Conservation (phyloP, 768 basidiomycete species). For the Mrakia gelida region DNA sequence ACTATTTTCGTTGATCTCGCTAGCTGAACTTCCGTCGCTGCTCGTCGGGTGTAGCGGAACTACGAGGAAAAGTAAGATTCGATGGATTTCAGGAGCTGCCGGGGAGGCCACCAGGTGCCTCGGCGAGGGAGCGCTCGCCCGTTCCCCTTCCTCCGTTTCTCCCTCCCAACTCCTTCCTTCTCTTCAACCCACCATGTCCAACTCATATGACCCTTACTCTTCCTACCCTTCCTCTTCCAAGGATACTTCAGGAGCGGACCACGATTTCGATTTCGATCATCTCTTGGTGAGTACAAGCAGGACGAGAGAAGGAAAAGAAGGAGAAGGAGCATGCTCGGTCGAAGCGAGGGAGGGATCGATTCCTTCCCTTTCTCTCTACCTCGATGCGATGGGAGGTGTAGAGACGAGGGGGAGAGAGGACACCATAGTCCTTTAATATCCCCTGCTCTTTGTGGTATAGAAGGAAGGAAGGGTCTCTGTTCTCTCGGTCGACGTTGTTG, state of each 20-base stretch:
- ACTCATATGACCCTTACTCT: background rate
- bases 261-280: conserved; percentile 6
- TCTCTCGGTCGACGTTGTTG: background rate
- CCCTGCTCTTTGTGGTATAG: background rate
- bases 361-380: too few relatives aligned
- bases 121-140: background rate
- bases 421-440: too few relatives aligned
- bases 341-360: background rate
- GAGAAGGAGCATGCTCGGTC: too few relatives aligned
- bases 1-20: too few relatives aligned
- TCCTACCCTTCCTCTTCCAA: conserved; percentile 6
- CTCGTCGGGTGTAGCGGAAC: too few relatives aligned
- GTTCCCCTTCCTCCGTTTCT: background rate
- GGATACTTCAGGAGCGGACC: background rate
- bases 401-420: too few relatives aligned
- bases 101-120: too few relatives aligned
- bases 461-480: background rate
- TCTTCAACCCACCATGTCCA: background rate
- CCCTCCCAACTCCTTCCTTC: background rate
- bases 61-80: too few relatives aligned
- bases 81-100: too few relatives aligned
- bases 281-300: background rate
- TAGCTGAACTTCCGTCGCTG: too few relatives aligned
- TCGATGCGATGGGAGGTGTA: too few relatives aligned
- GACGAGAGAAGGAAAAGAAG: background rate